Percentiles rank a stretch among this genome's conserved stretches.
phyloP scores from a whole-genome alignment of 208 protist genomes.

The Leishmania tarentolae region DNA sequence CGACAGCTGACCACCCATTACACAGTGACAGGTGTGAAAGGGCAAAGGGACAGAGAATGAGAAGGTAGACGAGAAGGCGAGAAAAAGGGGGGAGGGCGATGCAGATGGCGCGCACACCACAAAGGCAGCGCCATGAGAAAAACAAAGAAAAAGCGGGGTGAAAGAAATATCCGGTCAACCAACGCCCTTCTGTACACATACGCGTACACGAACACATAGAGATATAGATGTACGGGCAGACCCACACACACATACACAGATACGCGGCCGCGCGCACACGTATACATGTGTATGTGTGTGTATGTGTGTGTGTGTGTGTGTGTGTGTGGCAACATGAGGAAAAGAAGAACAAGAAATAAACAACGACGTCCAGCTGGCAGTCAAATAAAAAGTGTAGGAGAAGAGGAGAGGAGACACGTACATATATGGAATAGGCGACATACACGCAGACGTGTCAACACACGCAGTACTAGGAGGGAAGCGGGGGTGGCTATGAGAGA shows the following conservation, averaged over 20 bases:
- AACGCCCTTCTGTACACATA: not conserved
- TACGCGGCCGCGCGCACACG: not conserved
- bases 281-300: too few relatives aligned
- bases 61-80: not conserved
- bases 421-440: not conserved
- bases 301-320: too few relatives aligned
- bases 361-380: not conserved
- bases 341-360: not conserved
- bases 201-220: not conserved
- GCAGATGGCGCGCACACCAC: not conserved
- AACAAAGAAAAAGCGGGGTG: not conserved
- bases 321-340: not conserved
- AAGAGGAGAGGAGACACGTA: not conserved
- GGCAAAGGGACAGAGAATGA: not conserved
- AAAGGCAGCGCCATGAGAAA: not conserved
- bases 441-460: not conserved
- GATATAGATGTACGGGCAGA: not conserved
- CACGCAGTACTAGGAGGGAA: not conserved
- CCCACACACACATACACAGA: not conserved
- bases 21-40: not conserved
- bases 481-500: not conserved
- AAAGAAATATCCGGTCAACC: not conserved
- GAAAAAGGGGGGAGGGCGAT: not conserved
- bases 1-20: not conserved
- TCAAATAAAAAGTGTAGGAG: not conserved